Evolutionary conservation across 345 rosid genomes (phyloP), one percentile per base, ranked within the genome.

Genomic region (Syzygium grande): DNA sequence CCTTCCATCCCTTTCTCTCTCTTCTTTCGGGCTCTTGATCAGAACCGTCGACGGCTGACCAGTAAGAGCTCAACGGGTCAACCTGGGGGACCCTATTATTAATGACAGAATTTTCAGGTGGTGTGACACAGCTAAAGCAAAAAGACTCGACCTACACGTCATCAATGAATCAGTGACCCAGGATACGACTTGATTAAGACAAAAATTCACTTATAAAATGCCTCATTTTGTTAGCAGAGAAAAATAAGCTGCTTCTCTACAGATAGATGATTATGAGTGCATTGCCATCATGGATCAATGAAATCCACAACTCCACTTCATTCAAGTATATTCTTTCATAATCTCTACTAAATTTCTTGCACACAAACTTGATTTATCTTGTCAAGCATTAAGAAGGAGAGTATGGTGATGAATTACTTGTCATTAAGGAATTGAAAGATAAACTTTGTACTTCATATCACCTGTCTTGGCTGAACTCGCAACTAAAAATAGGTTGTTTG

Each of bases 1-100:
- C 99, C 90, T 96, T 97, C 99, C 99, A 97, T 84, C 99, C 98
- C 89, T 95, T 97, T 84, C 99, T 93, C 90, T 97, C 99, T 86
- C 98, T 94, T 90, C 98, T 92, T 89, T 95, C 97, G 5, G 90
- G 89, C 89, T 94, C 98, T 51, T 94, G 79, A 86, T 94, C 96
- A 0, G 88, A 86, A 85, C 93, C 92, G 73, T 95, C 94, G 0
- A 89, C 87, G 89, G 92, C 91, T 84, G 96, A 92, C 96, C 96
- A 95, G 89, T 93, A 94, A 38, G 90, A 88, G 84, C 92, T 93
- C 89, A 96, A 91, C 8, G 93, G 96, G 95, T 97, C 98, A 90
- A 91, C 93, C 87, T 92, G 95, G 46, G 96, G 56, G 80, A 93
- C 92, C 95, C 99, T 97, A 93, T 86, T 90, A 91, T 73, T 73